A percentile compares a stretch with the other conserved stretches of the same genome.
These are phyloP conservation scores for Alternaria hordeiaustralica DNA, from an alignment of 2,329 filamentous ascomycete species.

Conservation along the genomic window DNA sequence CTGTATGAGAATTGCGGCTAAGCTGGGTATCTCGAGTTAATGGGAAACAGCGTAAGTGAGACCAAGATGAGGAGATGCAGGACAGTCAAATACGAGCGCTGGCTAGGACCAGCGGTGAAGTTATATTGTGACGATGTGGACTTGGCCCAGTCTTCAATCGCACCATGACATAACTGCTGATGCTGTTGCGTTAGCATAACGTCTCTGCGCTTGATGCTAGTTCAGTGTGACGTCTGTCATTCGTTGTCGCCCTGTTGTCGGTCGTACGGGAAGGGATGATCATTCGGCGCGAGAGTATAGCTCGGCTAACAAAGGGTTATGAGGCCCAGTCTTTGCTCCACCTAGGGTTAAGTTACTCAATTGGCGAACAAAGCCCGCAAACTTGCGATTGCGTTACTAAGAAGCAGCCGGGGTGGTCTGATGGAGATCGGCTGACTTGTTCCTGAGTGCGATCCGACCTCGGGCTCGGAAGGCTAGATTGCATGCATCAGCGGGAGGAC, in stretches of 20 bases:
- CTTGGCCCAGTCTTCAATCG: not conserved
- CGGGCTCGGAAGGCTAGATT: constrained; percentile 5
- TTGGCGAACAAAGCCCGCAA: constrained; percentile 18
- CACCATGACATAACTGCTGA: constrained; percentile 1
- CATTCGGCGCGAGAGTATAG: constrained; percentile 16
- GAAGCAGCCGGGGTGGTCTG: constrained; percentile 9
- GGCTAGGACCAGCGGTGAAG: not conserved
- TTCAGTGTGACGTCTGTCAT: constrained; percentile 1
- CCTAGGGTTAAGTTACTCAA: constrained; percentile 15
- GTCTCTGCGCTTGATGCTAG: not conserved
- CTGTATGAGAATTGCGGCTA: not conserved
- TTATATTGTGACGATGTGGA: constrained; percentile 5
- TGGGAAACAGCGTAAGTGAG: not conserved
- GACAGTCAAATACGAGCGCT: not conserved
- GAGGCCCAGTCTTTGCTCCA: constrained; percentile 19
- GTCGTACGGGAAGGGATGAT: constrained; percentile 19
- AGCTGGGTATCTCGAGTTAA: not conserved
- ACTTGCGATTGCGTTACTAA: constrained; percentile 5
- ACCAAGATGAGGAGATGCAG: not conserved
- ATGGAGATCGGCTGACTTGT: constrained; percentile 24
- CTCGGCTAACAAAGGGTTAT: not conserved
- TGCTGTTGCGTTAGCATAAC: constrained; percentile 9
- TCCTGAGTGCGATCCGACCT: constrained; percentile 12
- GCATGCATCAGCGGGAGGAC: constrained; percentile 6
- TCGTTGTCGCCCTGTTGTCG: constrained; percentile 30